Evolutionary conservation across 495 filamentous ascomycete genomes (phyloP).

Genomic region (Tuber melanosporum): DNA sequence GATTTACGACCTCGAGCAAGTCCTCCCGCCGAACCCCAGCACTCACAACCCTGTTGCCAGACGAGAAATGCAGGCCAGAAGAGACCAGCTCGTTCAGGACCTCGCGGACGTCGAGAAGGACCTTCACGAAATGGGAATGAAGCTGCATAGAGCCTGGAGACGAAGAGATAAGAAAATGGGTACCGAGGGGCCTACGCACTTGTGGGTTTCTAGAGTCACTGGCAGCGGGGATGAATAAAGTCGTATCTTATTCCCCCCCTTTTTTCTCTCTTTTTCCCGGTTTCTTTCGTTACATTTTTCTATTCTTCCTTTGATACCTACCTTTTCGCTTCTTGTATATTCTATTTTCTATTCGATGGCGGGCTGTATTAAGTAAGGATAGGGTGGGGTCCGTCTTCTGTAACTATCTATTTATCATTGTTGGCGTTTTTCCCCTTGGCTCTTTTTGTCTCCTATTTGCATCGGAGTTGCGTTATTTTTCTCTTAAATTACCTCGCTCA

Average conservation of each 20-base stretch:
- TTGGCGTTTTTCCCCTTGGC: constrained; percentile 2
- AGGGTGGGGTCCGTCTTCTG: not conserved
- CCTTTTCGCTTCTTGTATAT: not conserved
- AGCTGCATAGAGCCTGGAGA: constrained; percentile 73
- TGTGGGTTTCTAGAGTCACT: constrained; percentile 65
- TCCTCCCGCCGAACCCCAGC: constrained; percentile 53
- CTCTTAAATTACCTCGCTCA: not conserved
- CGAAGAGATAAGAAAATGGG: constrained; percentile 57
- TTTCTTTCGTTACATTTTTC: not conserved
- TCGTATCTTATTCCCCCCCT: not conserved
- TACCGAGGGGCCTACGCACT: constrained; percentile 58
- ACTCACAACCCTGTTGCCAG: constrained; percentile 54
- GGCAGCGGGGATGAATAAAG: constrained; percentile 9
- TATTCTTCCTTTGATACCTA: constrained; percentile 4
- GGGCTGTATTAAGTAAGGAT: not conserved
- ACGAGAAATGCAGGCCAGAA: constrained; percentile 64
- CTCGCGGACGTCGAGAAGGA: constrained; percentile 71
- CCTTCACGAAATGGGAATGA: constrained; percentile 80
- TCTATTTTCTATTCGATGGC: not conserved
- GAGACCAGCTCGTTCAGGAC: constrained; percentile 63
- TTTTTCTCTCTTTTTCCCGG: not conserved
- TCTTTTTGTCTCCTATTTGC: not conserved
- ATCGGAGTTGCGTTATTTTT: not conserved
- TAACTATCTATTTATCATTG: not conserved
- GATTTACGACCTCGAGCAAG: constrained; percentile 41